Conservation (phyloP, 1,284 basidiomycete genomes). For the Athelia sp. region DNA sequence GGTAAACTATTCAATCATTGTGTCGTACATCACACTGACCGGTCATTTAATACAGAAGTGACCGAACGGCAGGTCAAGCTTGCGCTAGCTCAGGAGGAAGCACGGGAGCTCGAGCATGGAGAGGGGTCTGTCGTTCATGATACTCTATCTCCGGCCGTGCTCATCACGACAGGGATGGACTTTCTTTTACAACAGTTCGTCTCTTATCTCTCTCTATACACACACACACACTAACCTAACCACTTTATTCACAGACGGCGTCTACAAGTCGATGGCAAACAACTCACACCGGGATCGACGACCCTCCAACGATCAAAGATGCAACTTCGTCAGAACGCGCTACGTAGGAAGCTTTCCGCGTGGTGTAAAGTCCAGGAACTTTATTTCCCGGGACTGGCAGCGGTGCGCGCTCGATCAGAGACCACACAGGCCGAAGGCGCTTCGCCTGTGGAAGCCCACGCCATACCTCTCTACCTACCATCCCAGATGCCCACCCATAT, state of each 20-base stretch:
- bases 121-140: slow-evolving; percentile 5
- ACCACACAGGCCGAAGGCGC: not conserved
- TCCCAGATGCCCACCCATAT: not conserved
- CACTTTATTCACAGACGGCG: not conserved
- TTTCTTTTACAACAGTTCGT: slow-evolving; percentile 15
- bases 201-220: not conserved
- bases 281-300: slow-evolving; percentile 9
- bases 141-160: slow-evolving; percentile 5
- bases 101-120: not conserved
- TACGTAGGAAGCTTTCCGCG: slow-evolving; percentile 8
- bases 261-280: not conserved
- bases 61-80: not conserved
- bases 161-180: slow-evolving; percentile 15
- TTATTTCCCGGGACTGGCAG: slow-evolving; percentile 11
- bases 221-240: too few relatives aligned
- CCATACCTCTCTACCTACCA: slow-evolving; percentile 2
- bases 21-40: not conserved
- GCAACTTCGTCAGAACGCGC: too few relatives aligned
- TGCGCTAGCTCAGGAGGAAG: slow-evolving; percentile 4
- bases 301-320: too few relatives aligned
- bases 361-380: slow-evolving; percentile 12
- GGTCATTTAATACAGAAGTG: not conserved
- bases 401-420: not conserved
- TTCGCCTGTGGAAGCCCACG: not conserved
- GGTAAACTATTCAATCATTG: slow-evolving; percentile 5